phyloP scores from a whole-genome alignment of 176 grass and related monocot species.

The Rhynchospora tenuis region DNA sequence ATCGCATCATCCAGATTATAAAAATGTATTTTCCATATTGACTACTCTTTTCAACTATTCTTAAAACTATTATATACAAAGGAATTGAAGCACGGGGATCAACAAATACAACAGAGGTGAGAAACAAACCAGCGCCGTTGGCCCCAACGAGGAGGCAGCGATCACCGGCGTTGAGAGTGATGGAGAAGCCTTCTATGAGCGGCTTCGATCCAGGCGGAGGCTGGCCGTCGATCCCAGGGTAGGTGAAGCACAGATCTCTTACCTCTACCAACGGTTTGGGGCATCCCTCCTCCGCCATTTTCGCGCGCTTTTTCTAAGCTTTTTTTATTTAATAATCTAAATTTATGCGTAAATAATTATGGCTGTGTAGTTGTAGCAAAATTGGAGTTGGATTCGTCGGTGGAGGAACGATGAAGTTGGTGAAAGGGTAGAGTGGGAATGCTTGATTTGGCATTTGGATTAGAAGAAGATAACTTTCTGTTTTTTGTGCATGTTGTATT shows the following conservation, averaged over 20 bases:
- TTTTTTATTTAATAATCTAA: background rate
- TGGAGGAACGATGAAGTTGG: background rate
- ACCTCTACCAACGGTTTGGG: conserved; percentile 52
- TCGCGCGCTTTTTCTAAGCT: background rate
- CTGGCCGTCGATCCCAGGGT: conserved; percentile 81
- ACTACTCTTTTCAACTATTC: background rate
- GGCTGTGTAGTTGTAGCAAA: background rate
- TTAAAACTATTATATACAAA: background rate
- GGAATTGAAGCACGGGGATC: background rate
- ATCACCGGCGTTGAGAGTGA: conserved; percentile 56
- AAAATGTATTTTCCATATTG: background rate
- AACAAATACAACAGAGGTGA: background rate
- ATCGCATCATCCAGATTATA: too few species aligned
- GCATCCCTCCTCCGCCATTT: conserved; percentile 11
- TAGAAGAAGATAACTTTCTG: background rate
- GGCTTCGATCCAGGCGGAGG: conserved; percentile 69
- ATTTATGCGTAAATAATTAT: background rate
- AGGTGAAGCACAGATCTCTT: conserved; percentile 78
- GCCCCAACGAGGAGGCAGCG: conserved; percentile 89
- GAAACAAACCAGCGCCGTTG: conserved; percentile 66
- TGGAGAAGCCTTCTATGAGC: conserved; percentile 71
- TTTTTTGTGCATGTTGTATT: background rate
- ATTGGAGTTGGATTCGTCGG: background rate
- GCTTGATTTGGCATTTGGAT: background rate
- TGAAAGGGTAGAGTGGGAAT: too few species aligned